These are phyloP conservation scores for Aspergillus sparsus DNA, from an alignment of 495 filamentous ascomycete species.

Conservation along the genomic window DNA sequence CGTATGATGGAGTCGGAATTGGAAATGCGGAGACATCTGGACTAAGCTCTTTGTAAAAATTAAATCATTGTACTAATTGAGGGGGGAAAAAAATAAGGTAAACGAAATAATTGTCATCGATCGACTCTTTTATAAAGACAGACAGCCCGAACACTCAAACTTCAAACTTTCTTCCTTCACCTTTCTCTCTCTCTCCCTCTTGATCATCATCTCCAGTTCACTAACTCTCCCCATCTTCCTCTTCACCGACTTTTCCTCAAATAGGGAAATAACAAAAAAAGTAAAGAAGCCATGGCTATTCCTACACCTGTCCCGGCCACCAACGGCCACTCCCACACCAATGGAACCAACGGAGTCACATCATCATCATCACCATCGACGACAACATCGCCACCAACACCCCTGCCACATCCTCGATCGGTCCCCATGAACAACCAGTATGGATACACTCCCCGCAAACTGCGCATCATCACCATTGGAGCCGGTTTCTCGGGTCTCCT, in stretches of 20 bases:
- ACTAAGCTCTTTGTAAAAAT: too few relatives aligned
- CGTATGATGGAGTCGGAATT: too few relatives aligned
- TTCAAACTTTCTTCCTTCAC: background rate
- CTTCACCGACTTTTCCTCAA: background rate
- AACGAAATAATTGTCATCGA: slow-evolving; percentile 1
- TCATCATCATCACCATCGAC: background rate
- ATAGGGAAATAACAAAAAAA: background rate
- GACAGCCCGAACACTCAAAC: background rate
- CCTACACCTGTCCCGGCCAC: background rate
- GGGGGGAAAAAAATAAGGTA: background rate
- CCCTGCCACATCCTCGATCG: slow-evolving; percentile 3
- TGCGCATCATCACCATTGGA: slow-evolving; percentile 48
- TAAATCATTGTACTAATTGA: too few relatives aligned
- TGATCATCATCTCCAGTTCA: background rate
- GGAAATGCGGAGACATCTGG: too few relatives aligned
- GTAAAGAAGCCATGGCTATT: slow-evolving; percentile 5
- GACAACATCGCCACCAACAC: background rate
- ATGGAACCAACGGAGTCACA: background rate
- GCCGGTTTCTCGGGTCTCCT: slow-evolving; percentile 55
- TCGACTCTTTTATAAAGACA: slow-evolving; percentile 2
- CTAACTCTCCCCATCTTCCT: background rate
- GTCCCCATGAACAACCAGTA: slow-evolving; percentile 12
- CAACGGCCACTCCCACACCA: background rate
- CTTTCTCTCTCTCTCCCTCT: background rate
- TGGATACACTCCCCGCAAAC: slow-evolving; percentile 28